Evolutionary conservation across 1,284 basidiomycete genomes (phyloP), one percentile per base, ranked within the genome.

Genomic region (Cryptococcus maquisensis): DNA sequence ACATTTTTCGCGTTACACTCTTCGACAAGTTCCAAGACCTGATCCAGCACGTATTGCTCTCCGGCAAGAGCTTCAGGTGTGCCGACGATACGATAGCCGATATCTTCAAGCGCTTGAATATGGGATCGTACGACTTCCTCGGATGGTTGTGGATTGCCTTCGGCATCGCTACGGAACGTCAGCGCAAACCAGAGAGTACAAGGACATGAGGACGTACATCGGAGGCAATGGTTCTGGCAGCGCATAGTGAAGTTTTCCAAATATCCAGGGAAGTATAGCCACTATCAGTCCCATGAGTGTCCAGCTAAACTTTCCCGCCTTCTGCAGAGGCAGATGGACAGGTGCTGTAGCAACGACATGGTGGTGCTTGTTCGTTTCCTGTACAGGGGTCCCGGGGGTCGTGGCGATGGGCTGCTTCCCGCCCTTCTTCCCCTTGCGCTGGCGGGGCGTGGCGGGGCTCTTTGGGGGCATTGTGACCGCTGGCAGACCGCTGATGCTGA

Each of bases 41-140:
- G 82, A 43, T 80, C 74, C 20, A 86, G 69, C 79, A 96, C 85
- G 84, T 92, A 97, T 39, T 81, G 77, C 65, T 97, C 93, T 5
- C 88, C 92, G 26, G 84, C 75, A 0, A 89, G 85, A 76, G 97
- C 92, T 72, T 97, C 89, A 40, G 81, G 80, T 0, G 93, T 95
- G 1, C 95, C 95, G 16, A 96, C 90, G 0, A 90, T 95, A 41
- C 95, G 82, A 77, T 86, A 98, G 4, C 94, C 94, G 56, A 95
- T 90, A 32, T 84, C 84, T 69, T 93, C 90, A 37, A 64, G 71
- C 5, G 63, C 71, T 40, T 55, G 53, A 41, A 77, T 69, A 45
- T 77, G 75, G 1, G 23, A 35, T n/a, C 73, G 51, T 7, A 74
- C 67, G 16, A 69, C 61, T 42, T 62, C 54, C 52, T 77, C 75